Conservation (phyloP, 2,329 filamentous ascomycete species). For the Zymoseptoria pseudotritici region DNA sequence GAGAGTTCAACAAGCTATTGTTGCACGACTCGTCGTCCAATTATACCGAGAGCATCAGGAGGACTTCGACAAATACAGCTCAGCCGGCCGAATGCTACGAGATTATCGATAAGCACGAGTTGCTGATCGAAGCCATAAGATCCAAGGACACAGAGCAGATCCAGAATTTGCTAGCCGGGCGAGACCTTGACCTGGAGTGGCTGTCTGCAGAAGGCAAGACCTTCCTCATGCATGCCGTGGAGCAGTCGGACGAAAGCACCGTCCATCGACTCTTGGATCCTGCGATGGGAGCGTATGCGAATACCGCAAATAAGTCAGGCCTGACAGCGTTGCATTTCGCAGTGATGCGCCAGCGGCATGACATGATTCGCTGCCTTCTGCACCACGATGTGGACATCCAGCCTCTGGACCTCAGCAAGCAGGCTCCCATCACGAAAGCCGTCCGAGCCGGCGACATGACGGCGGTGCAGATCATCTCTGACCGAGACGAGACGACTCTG, state of each 20-base stretch:
- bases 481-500: constrained; percentile 7
- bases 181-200: constrained; percentile 12
- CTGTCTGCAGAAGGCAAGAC: constrained; percentile 12
- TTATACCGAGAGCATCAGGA: constrained; percentile 6
- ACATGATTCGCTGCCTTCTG: constrained; percentile 15
- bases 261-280: constrained; percentile 16
- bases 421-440: constrained; percentile 16
- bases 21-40: constrained; percentile 3
- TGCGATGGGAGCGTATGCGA: constrained; percentile 12
- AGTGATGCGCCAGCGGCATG: constrained; percentile 8
- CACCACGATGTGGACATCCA: constrained; percentile 13
- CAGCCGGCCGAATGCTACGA: constrained; percentile 1
- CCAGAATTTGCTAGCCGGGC: constrained; percentile 3
- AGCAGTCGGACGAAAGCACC: constrained; percentile 10
- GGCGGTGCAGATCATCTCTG: constrained; percentile 10
- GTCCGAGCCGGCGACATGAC: constrained; percentile 10
- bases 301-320: constrained; percentile 8
- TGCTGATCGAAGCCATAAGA: constrained; percentile 12
- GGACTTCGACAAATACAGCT: constrained; percentile 6
- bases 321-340: constrained; percentile 17
- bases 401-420: constrained; percentile 9
- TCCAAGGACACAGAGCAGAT: constrained; percentile 12
- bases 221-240: constrained; percentile 17
- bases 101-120: constrained; percentile 11
- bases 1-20: constrained; percentile 5